Base-by-base conservation (phyloP, 108 stramenopile genomes). In the Aureococcus anophagefferens region DNA sequence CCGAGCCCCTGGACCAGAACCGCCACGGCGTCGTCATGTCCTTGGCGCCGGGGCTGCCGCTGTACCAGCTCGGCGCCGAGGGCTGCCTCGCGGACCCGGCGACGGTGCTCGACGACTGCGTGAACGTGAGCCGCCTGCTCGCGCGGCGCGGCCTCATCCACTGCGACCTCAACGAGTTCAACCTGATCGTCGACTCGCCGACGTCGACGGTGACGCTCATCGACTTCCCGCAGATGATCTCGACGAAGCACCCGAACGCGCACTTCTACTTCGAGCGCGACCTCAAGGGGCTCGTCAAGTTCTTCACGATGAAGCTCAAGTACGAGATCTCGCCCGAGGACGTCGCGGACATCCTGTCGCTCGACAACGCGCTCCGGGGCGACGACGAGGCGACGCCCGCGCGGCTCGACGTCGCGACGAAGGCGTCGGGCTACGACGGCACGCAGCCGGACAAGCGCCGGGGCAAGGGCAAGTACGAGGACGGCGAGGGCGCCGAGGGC, bases 81-180 rank as follows among this genome's bases (percentile, higher is more conserved):
- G 88, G 72, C 76, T 83, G 86, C 33, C 76, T 94, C 44, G 91
- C 81, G 44, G 89, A 98, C 77, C 95, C 97, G 0, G 90, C 88
- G 44, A 79, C 79, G 35, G 94, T 98, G 63, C 97, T 91, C 80
- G 68, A 80, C 45, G 87, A 90, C 74, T 88, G 89, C 46, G 86
- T 64, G 72, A 79, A 66, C 72, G 90, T 81, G 87, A 89, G 64
- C 73, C 78, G 40, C 73, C 75, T 89, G 33, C 77, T 99, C 64
- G 97, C 95, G 17, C 45, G 80, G 33, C 92, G 93, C 74, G 98
- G 98, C 29, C 84, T 99, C 63, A 92, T 99, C 4, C 98, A 99
- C 80, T 96, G 98, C 72, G 98, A 99, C 83, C 89, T 97, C 80
- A 99, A 99, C 81, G 98, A 99, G 79, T 99, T 99, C 79, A 99